A percentile compares a stretch with the other conserved stretches of the same genome.
Conservation (phyloP, 164 flowering plant species). For the Berberis vulgaris region DNA sequence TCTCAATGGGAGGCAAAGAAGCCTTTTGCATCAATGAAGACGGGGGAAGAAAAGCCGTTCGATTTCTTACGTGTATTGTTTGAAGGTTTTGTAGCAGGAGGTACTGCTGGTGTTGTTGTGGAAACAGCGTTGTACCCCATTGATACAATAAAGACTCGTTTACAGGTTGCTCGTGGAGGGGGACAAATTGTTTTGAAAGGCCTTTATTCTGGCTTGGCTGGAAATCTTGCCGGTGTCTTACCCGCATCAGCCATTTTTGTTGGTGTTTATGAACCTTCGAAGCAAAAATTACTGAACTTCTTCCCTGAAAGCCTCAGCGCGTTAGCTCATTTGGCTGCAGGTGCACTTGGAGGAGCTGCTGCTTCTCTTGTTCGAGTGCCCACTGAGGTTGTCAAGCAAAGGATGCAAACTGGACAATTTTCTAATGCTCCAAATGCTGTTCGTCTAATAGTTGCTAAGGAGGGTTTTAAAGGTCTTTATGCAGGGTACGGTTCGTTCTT, state of each 20-base stretch:
- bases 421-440: slow-evolving; percentile 78
- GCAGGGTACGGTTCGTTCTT: slow-evolving; percentile 95
- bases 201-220: slow-evolving; percentile 82
- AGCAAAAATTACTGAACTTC: slow-evolving; percentile 58
- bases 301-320: slow-evolving; percentile 86
- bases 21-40: slow-evolving; percentile 56
- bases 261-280: slow-evolving; percentile 92
- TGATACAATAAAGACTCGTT: slow-evolving; percentile 91
- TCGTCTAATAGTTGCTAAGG: slow-evolving; percentile 59
- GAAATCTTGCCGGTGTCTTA: slow-evolving; percentile 87
- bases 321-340: slow-evolving; percentile 92
- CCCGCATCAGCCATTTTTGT: slow-evolving; percentile 96
- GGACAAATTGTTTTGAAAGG: slow-evolving; percentile 68
- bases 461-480: slow-evolving; percentile 84
- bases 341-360: slow-evolving; percentile 85
- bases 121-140: slow-evolving; percentile 90
- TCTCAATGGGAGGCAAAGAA: slow-evolving; percentile 21
- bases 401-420: slow-evolving; percentile 91
- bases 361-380: slow-evolving; percentile 94
- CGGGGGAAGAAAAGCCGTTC: slow-evolving; percentile 57
- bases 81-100: slow-evolving; percentile 89
- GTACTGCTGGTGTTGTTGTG: slow-evolving; percentile 85
- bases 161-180: slow-evolving; percentile 91
- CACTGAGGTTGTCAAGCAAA: slow-evolving; percentile 94
- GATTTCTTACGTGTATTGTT: slow-evolving; percentile 58